phyloP scores from a whole-genome alignment of 176 grass and related monocot genomes.

The barley (Hordeum vulgare) region DNA sequence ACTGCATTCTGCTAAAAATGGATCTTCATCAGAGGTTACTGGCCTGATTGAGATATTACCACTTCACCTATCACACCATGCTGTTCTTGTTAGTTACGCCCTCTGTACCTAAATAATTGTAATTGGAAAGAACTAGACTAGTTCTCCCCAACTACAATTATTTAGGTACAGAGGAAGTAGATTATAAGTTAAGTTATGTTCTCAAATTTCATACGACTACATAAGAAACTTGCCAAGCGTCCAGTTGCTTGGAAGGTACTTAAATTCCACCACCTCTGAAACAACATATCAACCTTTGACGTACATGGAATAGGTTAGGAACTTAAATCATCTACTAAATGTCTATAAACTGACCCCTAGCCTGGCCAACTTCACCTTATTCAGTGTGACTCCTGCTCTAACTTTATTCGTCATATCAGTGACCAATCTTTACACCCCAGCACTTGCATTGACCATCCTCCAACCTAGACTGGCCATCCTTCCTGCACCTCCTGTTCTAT shows the following conservation, averaged over 20 bases:
- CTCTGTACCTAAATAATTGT: no score
- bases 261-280: neutral
- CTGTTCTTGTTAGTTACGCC: neutral
- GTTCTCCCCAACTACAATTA: no score
- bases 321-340: neutral
- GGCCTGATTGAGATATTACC: neutral
- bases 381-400: neutral
- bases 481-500: neutral
- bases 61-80: no score
- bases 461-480: neutral
- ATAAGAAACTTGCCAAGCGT: neutral
- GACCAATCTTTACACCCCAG: neutral
- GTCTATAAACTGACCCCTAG: neutral
- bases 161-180: no score
- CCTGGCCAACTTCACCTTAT: neutral
- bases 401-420: neutral
- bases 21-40: neutral
- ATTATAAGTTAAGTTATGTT: neutral
- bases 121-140: no score
- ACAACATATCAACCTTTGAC: neutral
- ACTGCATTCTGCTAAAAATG: neutral
- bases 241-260: neutral
- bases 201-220: neutral
- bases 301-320: neutral
- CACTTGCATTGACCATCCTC: neutral